A percentile compares a stretch with the other conserved stretches of the same genome.
These are phyloP conservation scores for Sinapis alba DNA, from an alignment of 441 rosid species.

Conservation along the genomic window DNA sequence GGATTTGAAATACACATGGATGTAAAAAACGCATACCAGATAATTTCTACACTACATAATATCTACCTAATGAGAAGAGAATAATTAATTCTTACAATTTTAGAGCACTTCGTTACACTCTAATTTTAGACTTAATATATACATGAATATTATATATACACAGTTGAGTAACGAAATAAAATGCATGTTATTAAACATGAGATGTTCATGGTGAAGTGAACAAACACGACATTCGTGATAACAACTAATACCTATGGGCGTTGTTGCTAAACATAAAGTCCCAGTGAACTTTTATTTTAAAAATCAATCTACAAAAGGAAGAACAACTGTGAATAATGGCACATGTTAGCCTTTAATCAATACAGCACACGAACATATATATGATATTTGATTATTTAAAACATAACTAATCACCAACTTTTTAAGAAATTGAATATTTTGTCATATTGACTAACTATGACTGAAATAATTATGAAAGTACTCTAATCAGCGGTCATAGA, in stretches of 20 bases:
- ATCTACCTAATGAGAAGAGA: not conserved
- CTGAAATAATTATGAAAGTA: not conserved
- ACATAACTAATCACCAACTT: not conserved
- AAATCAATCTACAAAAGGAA: not conserved
- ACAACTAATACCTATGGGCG: conserved; percentile 27
- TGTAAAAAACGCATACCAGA: not conserved
- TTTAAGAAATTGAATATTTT: not conserved
- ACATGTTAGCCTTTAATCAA: not conserved
- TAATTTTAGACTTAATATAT: not conserved
- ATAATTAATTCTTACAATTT: not conserved
- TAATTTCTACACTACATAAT: not conserved
- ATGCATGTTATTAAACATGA: conserved; percentile 26
- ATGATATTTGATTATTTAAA: not conserved
- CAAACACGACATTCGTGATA: conserved; percentile 23
- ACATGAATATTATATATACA: not conserved
- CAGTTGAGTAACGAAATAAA: not conserved
- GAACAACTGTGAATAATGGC: conserved; percentile 10
- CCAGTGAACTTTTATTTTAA: conserved; percentile 10
- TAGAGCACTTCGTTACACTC: not conserved
- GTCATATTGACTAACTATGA: not conserved
- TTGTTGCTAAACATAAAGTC: conserved; percentile 16
- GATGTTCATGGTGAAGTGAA: conserved; percentile 26
- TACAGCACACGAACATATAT: not conserved
- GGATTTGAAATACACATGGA: not conserved
- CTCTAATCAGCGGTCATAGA: not conserved